phyloP scores from a whole-genome alignment of 2,329 filamentous ascomycete genomes.

The Leptographium lundbergii region DNA sequence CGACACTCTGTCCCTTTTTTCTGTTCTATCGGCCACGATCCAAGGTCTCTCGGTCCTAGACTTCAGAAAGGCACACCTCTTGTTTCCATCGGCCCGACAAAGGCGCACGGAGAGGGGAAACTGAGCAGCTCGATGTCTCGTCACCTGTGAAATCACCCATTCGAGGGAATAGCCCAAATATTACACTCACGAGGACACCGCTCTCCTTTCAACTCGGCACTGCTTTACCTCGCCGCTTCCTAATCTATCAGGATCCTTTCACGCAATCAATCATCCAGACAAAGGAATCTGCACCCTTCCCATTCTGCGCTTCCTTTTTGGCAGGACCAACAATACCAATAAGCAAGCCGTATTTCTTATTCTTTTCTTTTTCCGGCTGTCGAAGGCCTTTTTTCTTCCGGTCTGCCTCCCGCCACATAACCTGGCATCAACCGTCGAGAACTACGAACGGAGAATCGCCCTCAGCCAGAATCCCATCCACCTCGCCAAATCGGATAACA shows the following conservation, averaged over 20 bases:
- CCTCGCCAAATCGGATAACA: not conserved
- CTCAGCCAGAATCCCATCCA: not conserved
- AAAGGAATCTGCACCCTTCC: not conserved
- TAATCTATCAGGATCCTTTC: not conserved
- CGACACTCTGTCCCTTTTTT: not conserved
- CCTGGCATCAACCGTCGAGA: not conserved
- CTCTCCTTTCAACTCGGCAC: not conserved
- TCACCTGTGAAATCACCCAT: constrained; percentile 3
- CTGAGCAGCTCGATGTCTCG: constrained; percentile 5
- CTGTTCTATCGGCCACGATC: not conserved
- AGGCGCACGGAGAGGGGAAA: not conserved
- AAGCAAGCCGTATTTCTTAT: not conserved
- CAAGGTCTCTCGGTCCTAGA: not conserved
- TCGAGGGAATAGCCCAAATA: not conserved
- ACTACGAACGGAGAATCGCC: not conserved
- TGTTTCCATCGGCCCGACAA: not conserved
- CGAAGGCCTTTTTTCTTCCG: not conserved
- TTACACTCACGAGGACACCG: not conserved
- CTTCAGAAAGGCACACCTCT: not conserved
- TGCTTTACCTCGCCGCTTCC: not conserved
- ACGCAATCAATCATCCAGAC: not conserved
- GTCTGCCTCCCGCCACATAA: not conserved
- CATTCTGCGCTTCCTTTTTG: not conserved
- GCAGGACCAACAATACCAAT: constrained; percentile 2
- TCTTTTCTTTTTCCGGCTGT: not conserved